A percentile compares a stretch with the other conserved stretches of the same genome.
Conservation (phyloP, 768 basidiomycete species). For the Boletus tomentosulus region DNA sequence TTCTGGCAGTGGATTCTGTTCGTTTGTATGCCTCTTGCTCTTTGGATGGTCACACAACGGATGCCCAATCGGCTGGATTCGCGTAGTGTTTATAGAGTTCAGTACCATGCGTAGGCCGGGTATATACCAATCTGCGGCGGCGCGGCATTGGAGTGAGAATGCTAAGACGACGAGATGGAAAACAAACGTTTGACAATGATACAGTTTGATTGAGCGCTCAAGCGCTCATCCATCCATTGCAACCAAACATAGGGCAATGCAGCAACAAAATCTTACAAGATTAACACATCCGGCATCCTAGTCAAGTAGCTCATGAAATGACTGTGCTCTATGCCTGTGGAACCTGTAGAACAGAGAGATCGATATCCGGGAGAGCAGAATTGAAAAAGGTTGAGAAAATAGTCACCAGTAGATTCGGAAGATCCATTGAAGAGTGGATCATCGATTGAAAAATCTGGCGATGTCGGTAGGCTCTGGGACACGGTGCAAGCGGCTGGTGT, state of each 20-base stretch:
- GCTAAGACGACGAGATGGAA: too few species aligned
- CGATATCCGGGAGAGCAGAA: not conserved
- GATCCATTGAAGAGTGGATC: not conserved
- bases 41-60: too few species aligned
- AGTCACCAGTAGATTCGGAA: not conserved
- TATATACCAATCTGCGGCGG: too few species aligned
- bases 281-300: not conserved
- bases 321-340: not conserved
- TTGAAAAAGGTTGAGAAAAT: not conserved
- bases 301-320: not conserved
- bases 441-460: not conserved
- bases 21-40: too few species aligned
- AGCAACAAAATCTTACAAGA: not conserved
- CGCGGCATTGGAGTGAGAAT: too few species aligned
- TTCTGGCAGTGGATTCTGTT: too few species aligned
- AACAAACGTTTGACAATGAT: too few species aligned
- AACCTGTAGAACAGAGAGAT: not conserved
- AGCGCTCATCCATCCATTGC: too few species aligned
- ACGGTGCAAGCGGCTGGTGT: not conserved
- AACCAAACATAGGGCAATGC: not conserved
- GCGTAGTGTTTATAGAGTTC: too few species aligned
- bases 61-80: too few species aligned
- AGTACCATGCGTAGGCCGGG: too few species aligned
- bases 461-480: not conserved
- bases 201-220: too few species aligned